Base-by-base conservation (phyloP, 1,284 basidiomycete genomes). In the Meira miltonrushii region DNA sequence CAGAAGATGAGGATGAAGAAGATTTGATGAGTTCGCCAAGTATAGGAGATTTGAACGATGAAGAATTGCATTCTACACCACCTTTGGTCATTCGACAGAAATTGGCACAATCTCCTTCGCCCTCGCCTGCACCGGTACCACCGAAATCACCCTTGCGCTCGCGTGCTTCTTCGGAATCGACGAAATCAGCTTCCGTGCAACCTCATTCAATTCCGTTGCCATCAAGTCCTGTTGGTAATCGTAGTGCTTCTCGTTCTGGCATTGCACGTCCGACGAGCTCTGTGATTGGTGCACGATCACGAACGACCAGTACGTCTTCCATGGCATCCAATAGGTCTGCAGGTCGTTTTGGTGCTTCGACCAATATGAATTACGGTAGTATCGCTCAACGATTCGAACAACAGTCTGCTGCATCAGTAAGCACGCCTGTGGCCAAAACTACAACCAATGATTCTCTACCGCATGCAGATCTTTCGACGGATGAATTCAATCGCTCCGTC, bases 291-390 rank as follows among this genome's bases (percentile, higher is more conserved):
- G 25, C 12, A 3, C 46, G 46, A 48, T 19, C 46, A 5, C 17
- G 46, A 23, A 48, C 46, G 25, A 23, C 21, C 5, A 48, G 46
- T 23, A 48, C 46, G 12, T 48, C 46, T n/a, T 48, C 46, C 8
- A 17, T 23, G 2, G 7, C 46, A 21, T 48, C 46, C 17, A 12
- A 13, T 12, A n/a, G 46, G 5, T 48, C 46, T 2, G 6, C 46
- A 21, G 12, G 46, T 5, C 17, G 46, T n/a, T 21, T 48, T n/a
- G 46, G 46, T 48, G 25, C 13, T 23, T 21, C 13, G 7, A 25
- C 12, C 12, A 23, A 5, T 48, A 7, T 21, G 6, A 48, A 48
- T 25, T 48, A 17, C 23, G 17, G 25, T 13, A 48, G 46, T 17
- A 21, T 48, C 23, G 46, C 17, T 12, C 46, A 48, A 48, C 46